Conservation (phyloP, 345 rosid species). For the Rubroshorea leprosula region DNA sequence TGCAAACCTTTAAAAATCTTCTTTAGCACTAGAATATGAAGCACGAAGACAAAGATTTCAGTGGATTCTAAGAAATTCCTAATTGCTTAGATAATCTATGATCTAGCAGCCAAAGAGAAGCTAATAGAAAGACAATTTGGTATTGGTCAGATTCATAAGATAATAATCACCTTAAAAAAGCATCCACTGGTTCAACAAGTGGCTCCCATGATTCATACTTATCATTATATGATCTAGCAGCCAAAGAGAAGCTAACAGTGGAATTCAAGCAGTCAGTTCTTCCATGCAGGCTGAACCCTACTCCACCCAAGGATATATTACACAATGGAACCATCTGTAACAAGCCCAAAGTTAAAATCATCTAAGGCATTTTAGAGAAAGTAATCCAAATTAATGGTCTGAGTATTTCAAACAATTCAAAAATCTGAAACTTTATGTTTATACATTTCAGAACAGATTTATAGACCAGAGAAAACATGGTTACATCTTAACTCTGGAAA, state of each 20-base stretch:
- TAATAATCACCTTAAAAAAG: conserved; percentile 56
- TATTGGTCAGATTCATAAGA: conserved; percentile 1
- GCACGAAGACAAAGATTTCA: not conserved
- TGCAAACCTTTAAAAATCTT: too few relatives aligned
- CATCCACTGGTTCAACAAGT: conserved; percentile 81
- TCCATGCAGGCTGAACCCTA: conserved; percentile 72
- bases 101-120: not conserved
- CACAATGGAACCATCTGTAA: conserved; percentile 96
- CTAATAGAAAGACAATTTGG: not conserved
- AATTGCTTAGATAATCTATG: not conserved
- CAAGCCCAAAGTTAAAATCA: conserved; percentile 12
- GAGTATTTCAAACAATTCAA: not conserved
- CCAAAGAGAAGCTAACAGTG: conserved; percentile 68
- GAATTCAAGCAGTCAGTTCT: conserved; percentile 57
- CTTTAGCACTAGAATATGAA: too few relatives aligned
- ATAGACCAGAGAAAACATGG: too few relatives aligned
- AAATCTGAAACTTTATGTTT: too few relatives aligned
- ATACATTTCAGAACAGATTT: too few relatives aligned
- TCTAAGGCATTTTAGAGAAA: not conserved
- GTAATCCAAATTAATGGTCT: not conserved
- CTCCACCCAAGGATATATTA: conserved; percentile 65
- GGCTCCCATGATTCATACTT: conserved; percentile 96
- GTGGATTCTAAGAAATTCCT: not conserved
- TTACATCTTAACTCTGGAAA: not conserved
- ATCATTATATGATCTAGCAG: conserved; percentile 89